Evolutionary conservation across 2,329 filamentous ascomycete genomes (phyloP).

Genomic region (Penicillium sp.): DNA sequence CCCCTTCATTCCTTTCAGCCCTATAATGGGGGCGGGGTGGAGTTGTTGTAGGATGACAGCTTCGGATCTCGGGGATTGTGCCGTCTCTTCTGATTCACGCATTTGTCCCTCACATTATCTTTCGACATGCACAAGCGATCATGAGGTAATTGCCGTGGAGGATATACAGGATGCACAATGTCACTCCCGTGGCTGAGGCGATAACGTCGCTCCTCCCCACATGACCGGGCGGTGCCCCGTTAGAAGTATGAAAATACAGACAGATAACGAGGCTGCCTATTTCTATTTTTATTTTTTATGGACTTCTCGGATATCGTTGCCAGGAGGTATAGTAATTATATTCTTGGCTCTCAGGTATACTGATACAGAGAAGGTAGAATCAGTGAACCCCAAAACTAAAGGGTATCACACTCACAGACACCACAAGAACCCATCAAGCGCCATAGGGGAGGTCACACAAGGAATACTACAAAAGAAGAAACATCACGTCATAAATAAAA

Average conservation of each 20-base stretch:
- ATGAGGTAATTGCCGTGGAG: neutral
- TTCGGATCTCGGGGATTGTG: neutral
- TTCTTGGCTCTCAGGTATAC: constrained; percentile 4
- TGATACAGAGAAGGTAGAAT: constrained; percentile 4
- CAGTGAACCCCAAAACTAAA: neutral
- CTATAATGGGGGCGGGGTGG: constrained; percentile 21
- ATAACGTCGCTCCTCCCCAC: neutral
- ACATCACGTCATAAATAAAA: neutral
- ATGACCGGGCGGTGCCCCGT: neutral
- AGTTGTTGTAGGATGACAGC: neutral
- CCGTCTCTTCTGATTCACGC: constrained; percentile 3
- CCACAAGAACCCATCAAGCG: neutral
- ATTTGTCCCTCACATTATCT: neutral
- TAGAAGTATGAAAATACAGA: neutral
- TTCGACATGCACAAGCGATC: neutral
- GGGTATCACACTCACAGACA: neutral
- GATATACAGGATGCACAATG: neutral
- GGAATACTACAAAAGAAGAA: neutral
- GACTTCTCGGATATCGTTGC: neutral
- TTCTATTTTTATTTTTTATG: neutral
- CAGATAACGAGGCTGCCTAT: constrained; percentile 1
- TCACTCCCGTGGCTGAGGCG: constrained; percentile 2
- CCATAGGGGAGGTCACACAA: neutral
- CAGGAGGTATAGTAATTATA: constrained; percentile 3
- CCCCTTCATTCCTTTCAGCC: constrained; percentile 21